Conservation (phyloP, 2,329 filamentous ascomycete genomes). For the Xylaria multiplex region DNA sequence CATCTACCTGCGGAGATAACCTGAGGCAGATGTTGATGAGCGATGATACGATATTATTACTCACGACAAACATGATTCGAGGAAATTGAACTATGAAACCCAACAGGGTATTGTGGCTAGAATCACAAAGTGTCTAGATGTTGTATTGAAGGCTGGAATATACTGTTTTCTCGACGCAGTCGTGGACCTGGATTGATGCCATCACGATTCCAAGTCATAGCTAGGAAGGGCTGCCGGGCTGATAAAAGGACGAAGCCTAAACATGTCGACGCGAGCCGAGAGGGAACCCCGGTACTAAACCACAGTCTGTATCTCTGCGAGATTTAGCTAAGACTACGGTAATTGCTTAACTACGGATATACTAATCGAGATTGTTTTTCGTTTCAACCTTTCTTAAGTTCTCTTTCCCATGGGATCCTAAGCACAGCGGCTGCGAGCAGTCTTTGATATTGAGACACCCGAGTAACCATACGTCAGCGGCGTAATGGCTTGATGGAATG, state of each 20-base stretch:
- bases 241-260: too few relatives aligned
- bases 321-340: too few relatives aligned
- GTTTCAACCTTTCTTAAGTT: background rate
- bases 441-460: too few relatives aligned
- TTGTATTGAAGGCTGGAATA: background rate
- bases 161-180: background rate
- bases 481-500: too few relatives aligned
- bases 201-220: background rate
- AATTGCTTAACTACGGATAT: too few relatives aligned
- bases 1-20: background rate
- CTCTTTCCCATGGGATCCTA: background rate
- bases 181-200: background rate
- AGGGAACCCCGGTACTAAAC: too few relatives aligned
- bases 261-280: background rate
- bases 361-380: background rate
- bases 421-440: background rate
- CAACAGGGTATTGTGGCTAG: background rate
- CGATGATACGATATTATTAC: background rate
- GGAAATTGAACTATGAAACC: too few relatives aligned
- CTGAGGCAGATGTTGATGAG: too few relatives aligned
- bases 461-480: too few relatives aligned
- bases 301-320: too few relatives aligned
- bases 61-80: background rate
- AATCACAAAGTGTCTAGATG: background rate
- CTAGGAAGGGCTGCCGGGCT: background rate